Percentiles rank a stretch among this genome's conserved stretches.
These are phyloP conservation scores for Oehlia diaphana DNA, from an alignment of 192 early-diverging fungal genomes.

Conservation along the genomic window DNA sequence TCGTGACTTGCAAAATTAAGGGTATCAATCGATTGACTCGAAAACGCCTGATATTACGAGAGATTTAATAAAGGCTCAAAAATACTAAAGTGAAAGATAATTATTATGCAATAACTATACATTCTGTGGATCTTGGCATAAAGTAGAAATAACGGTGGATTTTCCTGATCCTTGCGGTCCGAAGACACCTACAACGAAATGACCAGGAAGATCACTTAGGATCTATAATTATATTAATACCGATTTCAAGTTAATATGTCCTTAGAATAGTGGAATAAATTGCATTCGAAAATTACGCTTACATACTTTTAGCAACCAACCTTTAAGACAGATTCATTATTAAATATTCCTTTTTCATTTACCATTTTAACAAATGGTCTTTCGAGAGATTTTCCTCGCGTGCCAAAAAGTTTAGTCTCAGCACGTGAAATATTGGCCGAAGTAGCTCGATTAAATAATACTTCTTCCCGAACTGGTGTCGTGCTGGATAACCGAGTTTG, in stretches of 20 bases:
- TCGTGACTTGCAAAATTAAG: slow-evolving; percentile 38
- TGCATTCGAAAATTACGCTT: background rate
- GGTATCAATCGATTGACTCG: slow-evolving; percentile 34
- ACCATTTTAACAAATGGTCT: slow-evolving; percentile 27
- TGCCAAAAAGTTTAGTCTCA: background rate
- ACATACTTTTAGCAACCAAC: slow-evolving; percentile 4
- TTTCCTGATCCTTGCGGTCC: slow-evolving; percentile 65
- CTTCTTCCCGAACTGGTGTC: background rate
- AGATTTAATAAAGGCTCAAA: background rate
- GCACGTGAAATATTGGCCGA: background rate
- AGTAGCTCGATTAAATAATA: background rate
- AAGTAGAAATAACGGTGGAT: slow-evolving; percentile 55
- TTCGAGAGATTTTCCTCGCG: slow-evolving; percentile 10
- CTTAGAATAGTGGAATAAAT: background rate
- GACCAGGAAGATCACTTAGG: slow-evolving; percentile 58
- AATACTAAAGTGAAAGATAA: background rate
- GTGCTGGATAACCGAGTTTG: background rate
- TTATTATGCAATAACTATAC: slow-evolving; percentile 17
- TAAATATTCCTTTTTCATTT: slow-evolving; percentile 24
- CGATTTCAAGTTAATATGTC: background rate
- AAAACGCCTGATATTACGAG: slow-evolving; percentile 23
- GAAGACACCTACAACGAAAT: slow-evolving; percentile 64
- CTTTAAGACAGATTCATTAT: slow-evolving; percentile 23
- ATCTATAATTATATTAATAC: slow-evolving; percentile 11
- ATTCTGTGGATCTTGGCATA: slow-evolving; percentile 38